Evolutionary conservation across 1,139 yeast species (phyloP), one percentile per base, ranked within the genome.

Genomic region (Candida dubliniensis): DNA sequence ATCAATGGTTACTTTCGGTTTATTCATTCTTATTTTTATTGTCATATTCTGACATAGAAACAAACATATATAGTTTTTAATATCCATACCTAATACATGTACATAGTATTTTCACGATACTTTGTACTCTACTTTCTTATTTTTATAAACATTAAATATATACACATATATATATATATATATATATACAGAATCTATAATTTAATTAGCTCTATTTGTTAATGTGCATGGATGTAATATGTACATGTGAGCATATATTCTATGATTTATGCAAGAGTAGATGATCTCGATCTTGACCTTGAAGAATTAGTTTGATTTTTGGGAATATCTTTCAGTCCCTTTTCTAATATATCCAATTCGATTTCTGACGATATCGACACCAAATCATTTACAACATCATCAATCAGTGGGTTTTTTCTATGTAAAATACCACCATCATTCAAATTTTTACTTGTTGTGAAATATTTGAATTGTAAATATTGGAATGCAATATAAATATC

Each of bases 401-500:
- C 48, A 34, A 43, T 41, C 41, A 44, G 41, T 34, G 42, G 44
- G 11, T 34, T 25, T 23, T 14, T 18, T 27, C 14, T 10, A 11
- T 14, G 32, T 23, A n/a, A 27, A 12, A 9, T n/a, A 4, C 11
- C 31, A 11, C 30, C 18, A 36, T 11, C n/a, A 5, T 14, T 27
- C 31, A 18, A 26, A 13, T 34, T 18, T 14, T 43, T 30, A 14
- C 34, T 27, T 9, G 29, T 13, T 37, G 12, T 30, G 34, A 41
- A 36, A 33, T 42, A 50, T 46, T 57, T 63, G 60, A 78, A 86
- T 58, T 82, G 77, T 41, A 85, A 68, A 59, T 81, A 90, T 60
- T 87, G 96, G 43, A 78, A 79, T 12, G 89, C 90, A 47, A 89
- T 86, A 53, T 82, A 77, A 35, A 87, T 64, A 62, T 90, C 96